Base-by-base conservation (phyloP, 495 filamentous ascomycete species). In the Daldinia decipiens region DNA sequence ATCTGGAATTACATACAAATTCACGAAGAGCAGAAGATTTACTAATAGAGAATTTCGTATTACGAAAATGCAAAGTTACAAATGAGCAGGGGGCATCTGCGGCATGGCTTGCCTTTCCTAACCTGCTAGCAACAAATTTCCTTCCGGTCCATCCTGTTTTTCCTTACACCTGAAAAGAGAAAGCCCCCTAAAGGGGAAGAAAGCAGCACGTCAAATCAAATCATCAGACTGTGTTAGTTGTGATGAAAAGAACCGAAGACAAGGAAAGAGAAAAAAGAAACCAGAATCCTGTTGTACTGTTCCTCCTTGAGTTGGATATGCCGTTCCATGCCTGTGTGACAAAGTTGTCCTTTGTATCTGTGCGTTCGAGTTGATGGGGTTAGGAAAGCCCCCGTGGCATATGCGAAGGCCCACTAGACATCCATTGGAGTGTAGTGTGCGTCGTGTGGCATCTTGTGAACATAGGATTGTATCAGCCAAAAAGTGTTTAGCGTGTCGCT, bases 71-170 rank as follows among this genome's bases (percentile, higher is more conserved):
- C 17, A 24, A 47, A 24, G 0, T 3, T 47, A 47, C 43, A 47
- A 47, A 21, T 8, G 43, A 47, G 43, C 43, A 47, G 43, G 19
- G 43, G 43, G 9, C 24, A 47, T 47, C 19, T 12, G 9, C 13
- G 43, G 8, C 43, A 24, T 11, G 3, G 43, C 7, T 11, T 47
- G 43, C 43, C 9, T 47, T 47, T 47, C 43, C 43, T 47, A 47
- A 47, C 19, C 43, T 47, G 43, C 43, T 47, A 47, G 43, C 19
- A 47, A 47, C 43, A 21, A 47, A 21, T 3, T 47, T 47, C 19
- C 19, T 24, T 47, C 19, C 19, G 43, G 4, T 47, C 9, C 43
- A 47, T 47, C 43, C 43, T 47, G 8, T 0, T 47, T 21, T 21
- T 47, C 3, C 3, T 9, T 47, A 24, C 43, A 24, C 43, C 43